Conservation (phyloP, 2,329 filamentous ascomycete species). For the Ascochyta fabae region DNA sequence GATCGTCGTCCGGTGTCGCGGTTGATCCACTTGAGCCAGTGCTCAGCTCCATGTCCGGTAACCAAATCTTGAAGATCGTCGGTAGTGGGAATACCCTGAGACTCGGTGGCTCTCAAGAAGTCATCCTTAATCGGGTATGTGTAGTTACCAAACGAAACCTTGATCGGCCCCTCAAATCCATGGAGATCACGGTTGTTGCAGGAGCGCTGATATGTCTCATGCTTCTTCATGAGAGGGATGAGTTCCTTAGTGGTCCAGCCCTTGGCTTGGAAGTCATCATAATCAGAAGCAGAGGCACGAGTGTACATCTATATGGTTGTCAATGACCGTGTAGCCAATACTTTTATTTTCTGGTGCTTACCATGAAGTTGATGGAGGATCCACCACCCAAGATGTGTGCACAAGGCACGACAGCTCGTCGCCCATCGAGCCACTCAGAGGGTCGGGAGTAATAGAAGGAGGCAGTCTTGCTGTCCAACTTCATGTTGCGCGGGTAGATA, state of each 20-base stretch:
- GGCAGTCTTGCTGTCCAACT: slow-evolving; percentile 79
- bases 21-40: slow-evolving; percentile 89
- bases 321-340: slow-evolving; percentile 7
- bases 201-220: slow-evolving; percentile 74
- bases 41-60: slow-evolving; percentile 74
- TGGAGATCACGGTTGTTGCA: slow-evolving; percentile 68
- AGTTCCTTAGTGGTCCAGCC: slow-evolving; percentile 81
- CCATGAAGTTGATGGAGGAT: slow-evolving; percentile 80
- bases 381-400: slow-evolving; percentile 76
- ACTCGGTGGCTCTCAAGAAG: slow-evolving; percentile 74
- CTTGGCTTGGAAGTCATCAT: slow-evolving; percentile 79
- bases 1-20: slow-evolving; percentile 71
- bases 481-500: slow-evolving; percentile 81
- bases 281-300: slow-evolving; percentile 73
- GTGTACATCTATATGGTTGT: slow-evolving; percentile 67
- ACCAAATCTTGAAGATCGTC: slow-evolving; percentile 77
- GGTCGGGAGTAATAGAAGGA: slow-evolving; percentile 81
- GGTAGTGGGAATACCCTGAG: slow-evolving; percentile 75
- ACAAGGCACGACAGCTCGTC: slow-evolving; percentile 75
- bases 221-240: slow-evolving; percentile 78
- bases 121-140: slow-evolving; percentile 84
- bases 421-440: slow-evolving; percentile 73
- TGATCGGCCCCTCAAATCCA: slow-evolving; percentile 80
- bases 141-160: slow-evolving; percentile 80
- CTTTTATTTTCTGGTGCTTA: slow-evolving; percentile 35